Conservation (phyloP, 768 basidiomycete species). For the Podaxis sp. region DNA sequence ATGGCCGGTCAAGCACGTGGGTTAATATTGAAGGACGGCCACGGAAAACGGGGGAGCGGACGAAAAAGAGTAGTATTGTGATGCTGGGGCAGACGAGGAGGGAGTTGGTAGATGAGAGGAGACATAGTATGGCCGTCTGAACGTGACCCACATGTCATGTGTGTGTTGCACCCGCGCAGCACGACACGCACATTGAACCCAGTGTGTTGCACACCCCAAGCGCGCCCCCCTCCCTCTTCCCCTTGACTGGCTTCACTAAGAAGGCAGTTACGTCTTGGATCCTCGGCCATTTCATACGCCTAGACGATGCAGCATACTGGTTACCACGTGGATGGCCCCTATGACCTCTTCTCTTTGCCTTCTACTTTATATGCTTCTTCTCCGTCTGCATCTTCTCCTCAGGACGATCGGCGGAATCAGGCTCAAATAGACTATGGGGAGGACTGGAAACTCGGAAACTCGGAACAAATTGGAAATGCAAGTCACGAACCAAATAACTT, state of each 20-base stretch:
- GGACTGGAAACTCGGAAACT: neutral
- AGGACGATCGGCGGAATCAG: neutral
- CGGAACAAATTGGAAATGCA: constrained; percentile 3
- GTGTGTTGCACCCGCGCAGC: neutral
- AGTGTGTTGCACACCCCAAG: neutral
- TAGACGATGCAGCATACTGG: neutral
- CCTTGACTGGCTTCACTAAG: neutral
- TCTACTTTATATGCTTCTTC: neutral
- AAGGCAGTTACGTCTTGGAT: neutral
- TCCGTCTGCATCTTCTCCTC: neutral
- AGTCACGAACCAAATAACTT: neutral
- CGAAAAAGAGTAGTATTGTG: constrained; percentile 28
- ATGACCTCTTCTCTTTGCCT: neutral
- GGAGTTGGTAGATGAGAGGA: constrained; percentile 52
- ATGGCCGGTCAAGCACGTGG: constrained; percentile 38
- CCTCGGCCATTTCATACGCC: neutral
- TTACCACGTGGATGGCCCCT: neutral
- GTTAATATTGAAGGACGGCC: constrained; percentile 53
- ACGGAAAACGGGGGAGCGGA: constrained; percentile 35
- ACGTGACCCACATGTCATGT: neutral
- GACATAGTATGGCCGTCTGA: constrained; percentile 70
- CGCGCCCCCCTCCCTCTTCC: neutral
- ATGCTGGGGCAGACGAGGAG: constrained; percentile 31
- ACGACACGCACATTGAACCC: neutral
- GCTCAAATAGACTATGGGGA: constrained; percentile 1